Percentiles rank a stretch among this genome's conserved stretches.
Evolutionary conservation across 192 early-diverging fungal genomes (phyloP).

Genomic region (Coemansia erecta): DNA sequence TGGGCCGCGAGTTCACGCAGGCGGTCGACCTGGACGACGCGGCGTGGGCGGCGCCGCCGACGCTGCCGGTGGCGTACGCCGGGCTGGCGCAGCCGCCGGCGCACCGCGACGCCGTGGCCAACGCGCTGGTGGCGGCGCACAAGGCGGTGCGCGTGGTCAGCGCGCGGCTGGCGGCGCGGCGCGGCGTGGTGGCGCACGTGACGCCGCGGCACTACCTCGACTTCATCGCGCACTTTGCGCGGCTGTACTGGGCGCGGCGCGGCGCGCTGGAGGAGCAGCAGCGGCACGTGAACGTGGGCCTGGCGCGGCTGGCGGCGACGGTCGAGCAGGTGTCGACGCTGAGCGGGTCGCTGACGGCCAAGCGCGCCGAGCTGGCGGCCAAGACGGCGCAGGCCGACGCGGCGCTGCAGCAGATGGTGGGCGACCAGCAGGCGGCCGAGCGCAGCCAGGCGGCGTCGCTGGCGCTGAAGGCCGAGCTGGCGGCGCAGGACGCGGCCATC

Average conservation of each 20-base stretch:
- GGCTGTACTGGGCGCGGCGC: constrained; percentile 87
- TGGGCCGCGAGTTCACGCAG: constrained; percentile 93
- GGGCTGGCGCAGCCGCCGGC: constrained; percentile 66
- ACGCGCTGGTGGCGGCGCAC: constrained; percentile 93
- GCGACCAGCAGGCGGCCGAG: constrained; percentile 92
- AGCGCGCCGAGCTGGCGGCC: constrained; percentile 77
- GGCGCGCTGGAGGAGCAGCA: constrained; percentile 97
- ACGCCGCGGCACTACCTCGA: constrained; percentile 99
- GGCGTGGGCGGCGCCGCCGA: constrained; percentile 63
- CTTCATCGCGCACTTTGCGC: constrained; percentile 91
- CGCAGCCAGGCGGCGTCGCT: constrained; percentile 79
- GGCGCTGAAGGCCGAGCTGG: constrained; percentile 74
- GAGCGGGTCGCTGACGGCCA: constrained; percentile 77
- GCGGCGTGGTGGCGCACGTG: constrained; percentile 79
- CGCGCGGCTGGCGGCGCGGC: constrained; percentile 74
- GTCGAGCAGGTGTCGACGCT: constrained; percentile 95
- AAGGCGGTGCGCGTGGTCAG: constrained; percentile 87
- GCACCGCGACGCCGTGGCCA: constrained; percentile 78
- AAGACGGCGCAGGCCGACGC: constrained; percentile 93
- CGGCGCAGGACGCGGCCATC: constrained; percentile 69
- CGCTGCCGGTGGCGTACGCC: constrained; percentile 75
- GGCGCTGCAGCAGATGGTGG: constrained; percentile 93
- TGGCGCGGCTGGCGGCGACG: constrained; percentile 94
- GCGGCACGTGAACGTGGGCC: constrained; percentile 94
- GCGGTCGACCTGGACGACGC: constrained; percentile 82